Conservation (phyloP, 768 basidiomycete genomes). For the Agaricus sinodeliciosus region DNA sequence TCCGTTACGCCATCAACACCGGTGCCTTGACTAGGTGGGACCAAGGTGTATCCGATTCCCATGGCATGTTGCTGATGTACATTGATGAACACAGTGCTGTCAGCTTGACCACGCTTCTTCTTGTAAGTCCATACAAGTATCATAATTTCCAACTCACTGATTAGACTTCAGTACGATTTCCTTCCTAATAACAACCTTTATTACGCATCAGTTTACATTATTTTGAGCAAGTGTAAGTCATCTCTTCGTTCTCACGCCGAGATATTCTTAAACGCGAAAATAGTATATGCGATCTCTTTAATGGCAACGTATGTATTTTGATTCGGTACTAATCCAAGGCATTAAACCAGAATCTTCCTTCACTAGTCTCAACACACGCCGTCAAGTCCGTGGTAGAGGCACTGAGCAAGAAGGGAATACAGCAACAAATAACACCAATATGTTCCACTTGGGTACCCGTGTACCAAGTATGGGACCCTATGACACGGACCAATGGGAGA, state of each 20-base stretch:
- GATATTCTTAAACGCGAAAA: background rate
- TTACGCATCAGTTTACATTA: slow-evolving; percentile 57
- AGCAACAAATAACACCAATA: slow-evolving; percentile 35
- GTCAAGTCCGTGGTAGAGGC: slow-evolving; percentile 45
- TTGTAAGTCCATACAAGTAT: slow-evolving; percentile 31
- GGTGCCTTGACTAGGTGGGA: slow-evolving; percentile 54
- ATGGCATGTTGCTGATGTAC: background rate
- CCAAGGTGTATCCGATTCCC: background rate
- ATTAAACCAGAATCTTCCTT: background rate
- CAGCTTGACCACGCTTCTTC: slow-evolving; percentile 44
- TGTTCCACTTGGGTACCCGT: slow-evolving; percentile 44
- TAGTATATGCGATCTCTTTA: slow-evolving; percentile 60
- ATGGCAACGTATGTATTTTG: slow-evolving; percentile 49
- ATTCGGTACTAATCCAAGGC: background rate
- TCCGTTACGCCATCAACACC: slow-evolving; percentile 59
- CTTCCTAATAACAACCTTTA: slow-evolving; percentile 50
- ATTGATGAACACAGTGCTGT: slow-evolving; percentile 25
- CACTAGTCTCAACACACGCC: slow-evolving; percentile 53
- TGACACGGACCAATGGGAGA: slow-evolving; percentile 30
- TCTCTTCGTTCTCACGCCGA: background rate
- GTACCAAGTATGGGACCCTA: slow-evolving; percentile 32
- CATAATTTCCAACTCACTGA: background rate
- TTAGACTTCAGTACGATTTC: slow-evolving; percentile 42
- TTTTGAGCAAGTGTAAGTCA: slow-evolving; percentile 55
- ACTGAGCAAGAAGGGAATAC: slow-evolving; percentile 40